Base-by-base conservation (phyloP, 2,329 filamentous ascomycete genomes). In the Fusarium sp. region DNA sequence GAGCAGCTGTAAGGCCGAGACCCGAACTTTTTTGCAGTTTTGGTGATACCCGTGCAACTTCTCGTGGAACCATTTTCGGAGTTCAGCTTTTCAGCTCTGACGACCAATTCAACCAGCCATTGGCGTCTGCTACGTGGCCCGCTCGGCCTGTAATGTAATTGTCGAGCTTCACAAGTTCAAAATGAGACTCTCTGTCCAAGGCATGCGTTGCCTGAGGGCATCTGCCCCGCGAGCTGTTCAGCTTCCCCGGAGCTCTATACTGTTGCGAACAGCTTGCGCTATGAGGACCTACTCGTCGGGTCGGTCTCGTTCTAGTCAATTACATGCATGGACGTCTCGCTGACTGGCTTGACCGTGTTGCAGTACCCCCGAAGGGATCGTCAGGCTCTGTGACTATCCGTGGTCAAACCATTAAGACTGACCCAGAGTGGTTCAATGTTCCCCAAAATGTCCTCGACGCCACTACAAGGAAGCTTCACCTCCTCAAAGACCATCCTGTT, bases 401-500 rank as follows among this genome's bases (percentile, higher is more conserved):
- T 71, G 90, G 87, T 68, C 85, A 84, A 65, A 81, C 80, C 11
- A 76, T 81, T 18, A 90, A 86, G 18, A 73, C 67, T 6, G 94
- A 98, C 77, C 80, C 86, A 56, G 80, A 85, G 53, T 97, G 93
- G 92, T 96, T 91, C 80, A 99, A 99, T 80, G 86, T 92, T 15
- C 90, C 95, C 5, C 74, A 86, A 28, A 91, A 90, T 57, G 94
- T 99, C 67, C 82, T 94, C 47, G 83, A 89, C 23, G 89, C 92
- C 58, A 86, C 97, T 47, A 86, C 89, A 46, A 91, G 93, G 65
- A 89, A 88, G 56, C 85, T 99, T n/a, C 96, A 99, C 80, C 86
- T 97, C n/a, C 89, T 96, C 76, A 88, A 90, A 65, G 90, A 97
- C 79, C 96, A 99, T 76, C 96, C 96, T 26, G 85, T 99, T 36